Percentiles rank a stretch among this genome's conserved stretches.
phyloP scores from a whole-genome alignment of 108 stramenopile genomes.

The Cylindrotheca fusiformis region DNA sequence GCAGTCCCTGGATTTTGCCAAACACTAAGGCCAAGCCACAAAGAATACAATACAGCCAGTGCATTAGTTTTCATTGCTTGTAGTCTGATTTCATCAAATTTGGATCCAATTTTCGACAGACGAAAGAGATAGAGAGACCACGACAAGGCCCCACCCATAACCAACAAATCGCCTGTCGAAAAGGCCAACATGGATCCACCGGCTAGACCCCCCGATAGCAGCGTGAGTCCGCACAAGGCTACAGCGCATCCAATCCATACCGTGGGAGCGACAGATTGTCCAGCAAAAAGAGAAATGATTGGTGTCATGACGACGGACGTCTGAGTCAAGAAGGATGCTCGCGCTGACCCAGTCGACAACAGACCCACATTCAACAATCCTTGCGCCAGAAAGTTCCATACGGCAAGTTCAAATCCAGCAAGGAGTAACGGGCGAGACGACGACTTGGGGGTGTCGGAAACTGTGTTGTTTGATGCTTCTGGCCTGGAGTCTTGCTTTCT shows the following conservation, averaged over 20 bases:
- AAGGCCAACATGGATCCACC: conserved; percentile 21
- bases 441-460: conserved; percentile 13
- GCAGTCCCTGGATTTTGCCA: neutral
- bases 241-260: conserved; percentile 54
- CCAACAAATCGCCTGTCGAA: conserved; percentile 48
- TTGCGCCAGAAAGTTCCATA: conserved; percentile 67
- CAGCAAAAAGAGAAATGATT: conserved; percentile 52
- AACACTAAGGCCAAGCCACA: conserved; percentile 36
- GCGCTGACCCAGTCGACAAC: conserved; percentile 42
- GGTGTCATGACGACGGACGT: conserved; percentile 66
- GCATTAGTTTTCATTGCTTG: conserved; percentile 53
- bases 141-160: conserved; percentile 56
- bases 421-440: conserved; percentile 20
- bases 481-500: neutral
- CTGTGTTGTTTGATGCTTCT: neutral
- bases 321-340: conserved; percentile 69
- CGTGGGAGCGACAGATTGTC: conserved; percentile 29
- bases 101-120: conserved; percentile 37
- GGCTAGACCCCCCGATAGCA: conserved; percentile 35
- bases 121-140: conserved; percentile 69
- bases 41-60: conserved; percentile 50
- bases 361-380: conserved; percentile 59
- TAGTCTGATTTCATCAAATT: conserved; percentile 44
- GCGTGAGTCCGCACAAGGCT: conserved; percentile 42
- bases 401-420: conserved; percentile 54